Evolutionary conservation across 305 asterid species (phyloP).

Genomic region (Fraxinus platypoda): DNA sequence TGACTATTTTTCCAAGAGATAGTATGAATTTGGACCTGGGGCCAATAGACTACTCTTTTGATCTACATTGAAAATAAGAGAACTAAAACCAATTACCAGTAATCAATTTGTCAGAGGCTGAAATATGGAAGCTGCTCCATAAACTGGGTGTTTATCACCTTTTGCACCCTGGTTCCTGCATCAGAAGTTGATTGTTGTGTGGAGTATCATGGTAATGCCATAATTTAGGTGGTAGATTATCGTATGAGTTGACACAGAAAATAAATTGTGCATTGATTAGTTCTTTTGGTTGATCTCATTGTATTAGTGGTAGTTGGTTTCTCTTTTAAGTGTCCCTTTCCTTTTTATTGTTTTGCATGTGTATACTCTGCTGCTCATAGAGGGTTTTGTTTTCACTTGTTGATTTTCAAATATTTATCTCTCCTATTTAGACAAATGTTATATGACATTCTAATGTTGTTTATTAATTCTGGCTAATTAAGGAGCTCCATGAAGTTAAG

Average conservation of each 20-base stretch:
- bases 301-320: not conserved
- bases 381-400: not conserved
- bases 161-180: not conserved
- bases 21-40: not conserved
- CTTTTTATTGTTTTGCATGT: not conserved
- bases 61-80: not conserved
- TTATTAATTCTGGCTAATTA: constrained; percentile 21
- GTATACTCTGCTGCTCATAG: not conserved
- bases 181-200: not conserved
- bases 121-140: not conserved
- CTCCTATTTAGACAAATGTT: not conserved
- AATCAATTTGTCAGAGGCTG: not conserved
- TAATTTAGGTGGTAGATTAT: not conserved
- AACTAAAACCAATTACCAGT: not conserved
- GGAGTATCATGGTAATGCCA: not conserved
- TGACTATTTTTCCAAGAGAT: not conserved
- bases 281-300: not conserved
- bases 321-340: not conserved
- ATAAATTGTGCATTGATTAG: not conserved
- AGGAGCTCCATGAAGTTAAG: constrained; percentile 86
- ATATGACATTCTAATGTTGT: not conserved
- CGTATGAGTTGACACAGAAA: not conserved
- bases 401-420: not conserved
- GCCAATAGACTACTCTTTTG: not conserved
- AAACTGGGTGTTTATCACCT: not conserved